Evolutionary conservation across 768 basidiomycete species (phyloP).

Genomic region (Ramaria rubella): DNA sequence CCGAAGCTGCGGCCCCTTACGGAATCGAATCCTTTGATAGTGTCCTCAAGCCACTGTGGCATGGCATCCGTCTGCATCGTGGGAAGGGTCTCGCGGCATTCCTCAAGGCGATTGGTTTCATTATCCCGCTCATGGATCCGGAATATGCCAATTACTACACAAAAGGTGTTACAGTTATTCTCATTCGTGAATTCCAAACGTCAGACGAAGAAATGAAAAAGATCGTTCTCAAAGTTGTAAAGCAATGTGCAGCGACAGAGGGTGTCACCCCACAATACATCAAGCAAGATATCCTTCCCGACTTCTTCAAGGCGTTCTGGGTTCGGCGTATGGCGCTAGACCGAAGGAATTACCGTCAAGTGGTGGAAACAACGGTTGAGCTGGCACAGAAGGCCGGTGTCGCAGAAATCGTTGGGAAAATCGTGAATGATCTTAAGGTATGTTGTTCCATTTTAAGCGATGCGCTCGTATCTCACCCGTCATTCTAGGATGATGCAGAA

Average conservation of each 20-base stretch:
- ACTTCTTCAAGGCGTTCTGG: slow-evolving; percentile 99
- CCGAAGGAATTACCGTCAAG: slow-evolving; percentile 90
- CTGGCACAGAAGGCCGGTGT: slow-evolving; percentile 96
- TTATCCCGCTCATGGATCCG: slow-evolving; percentile 99
- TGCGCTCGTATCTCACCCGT: background rate
- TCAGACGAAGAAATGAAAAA: slow-evolving; percentile 99
- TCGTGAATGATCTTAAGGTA: slow-evolving; percentile 81
- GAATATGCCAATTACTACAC: slow-evolving; percentile 99
- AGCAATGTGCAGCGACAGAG: slow-evolving; percentile 97
- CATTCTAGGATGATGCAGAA: slow-evolving; percentile 59
- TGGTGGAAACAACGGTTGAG: slow-evolving; percentile 98
- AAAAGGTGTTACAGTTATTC: slow-evolving; percentile 93
- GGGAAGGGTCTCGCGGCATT: slow-evolving; percentile 94
- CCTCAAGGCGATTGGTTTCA: slow-evolving; percentile 97
- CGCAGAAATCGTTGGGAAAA: slow-evolving; percentile 85
- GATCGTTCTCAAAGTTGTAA: slow-evolving; percentile 97
- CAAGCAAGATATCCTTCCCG: slow-evolving; percentile 94
- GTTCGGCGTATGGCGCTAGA: slow-evolving; percentile 97
- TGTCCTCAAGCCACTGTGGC: slow-evolving; percentile 90
- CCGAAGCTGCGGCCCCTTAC: slow-evolving; percentile 95
- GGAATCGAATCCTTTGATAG: slow-evolving; percentile 99
- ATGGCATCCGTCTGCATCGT: slow-evolving; percentile 90
- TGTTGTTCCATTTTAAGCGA: background rate
- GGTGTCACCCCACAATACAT: slow-evolving; percentile 96
- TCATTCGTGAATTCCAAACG: slow-evolving; percentile 97